These are phyloP conservation scores for Cyclocybe cylindracea DNA, from an alignment of 768 basidiomycete species.

Conservation along the genomic window DNA sequence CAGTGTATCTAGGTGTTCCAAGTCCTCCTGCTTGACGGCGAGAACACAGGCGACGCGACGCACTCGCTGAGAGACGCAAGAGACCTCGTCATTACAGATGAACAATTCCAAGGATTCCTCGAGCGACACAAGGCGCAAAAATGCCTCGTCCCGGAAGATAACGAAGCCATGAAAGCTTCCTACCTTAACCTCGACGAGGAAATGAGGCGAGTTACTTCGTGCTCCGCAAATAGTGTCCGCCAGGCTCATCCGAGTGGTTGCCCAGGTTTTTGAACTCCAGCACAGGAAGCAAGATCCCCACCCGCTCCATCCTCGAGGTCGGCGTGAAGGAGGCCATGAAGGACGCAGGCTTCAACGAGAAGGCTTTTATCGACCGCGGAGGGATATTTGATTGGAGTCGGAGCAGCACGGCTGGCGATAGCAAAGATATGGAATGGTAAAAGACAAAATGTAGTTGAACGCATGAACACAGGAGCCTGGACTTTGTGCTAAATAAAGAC, in stretches of 20 bases:
- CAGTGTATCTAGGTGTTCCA: conserved; percentile 19
- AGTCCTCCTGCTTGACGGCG: conserved; percentile 21
- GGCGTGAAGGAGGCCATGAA: conserved; percentile 31
- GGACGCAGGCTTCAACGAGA: conserved; percentile 34
- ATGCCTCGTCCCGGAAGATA: conserved; percentile 36
- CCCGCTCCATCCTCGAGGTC: conserved; percentile 32
- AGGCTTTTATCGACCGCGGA: conserved; percentile 29
- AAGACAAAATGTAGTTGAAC: neutral
- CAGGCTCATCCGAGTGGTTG: neutral
- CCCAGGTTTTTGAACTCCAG: conserved; percentile 32
- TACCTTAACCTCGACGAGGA: conserved; percentile 37
- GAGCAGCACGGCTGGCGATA: neutral
- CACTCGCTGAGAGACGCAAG: conserved; percentile 18
- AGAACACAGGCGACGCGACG: conserved; percentile 17
- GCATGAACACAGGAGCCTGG: neutral
- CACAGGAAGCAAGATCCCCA: conserved; percentile 28
- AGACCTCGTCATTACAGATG: conserved; percentile 30
- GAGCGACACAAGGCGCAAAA: conserved; percentile 24
- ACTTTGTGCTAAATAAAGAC: neutral
- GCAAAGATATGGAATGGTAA: conserved; percentile 4
- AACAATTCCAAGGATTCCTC: conserved; percentile 34
- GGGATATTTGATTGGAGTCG: conserved; percentile 38
- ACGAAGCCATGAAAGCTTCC: conserved; percentile 38
- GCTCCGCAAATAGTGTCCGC: neutral
- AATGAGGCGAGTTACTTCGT: conserved; percentile 26